These are phyloP conservation scores for Plasmodium ovale DNA, from an alignment of 169 alveolate genomes.

Conservation along the genomic window DNA sequence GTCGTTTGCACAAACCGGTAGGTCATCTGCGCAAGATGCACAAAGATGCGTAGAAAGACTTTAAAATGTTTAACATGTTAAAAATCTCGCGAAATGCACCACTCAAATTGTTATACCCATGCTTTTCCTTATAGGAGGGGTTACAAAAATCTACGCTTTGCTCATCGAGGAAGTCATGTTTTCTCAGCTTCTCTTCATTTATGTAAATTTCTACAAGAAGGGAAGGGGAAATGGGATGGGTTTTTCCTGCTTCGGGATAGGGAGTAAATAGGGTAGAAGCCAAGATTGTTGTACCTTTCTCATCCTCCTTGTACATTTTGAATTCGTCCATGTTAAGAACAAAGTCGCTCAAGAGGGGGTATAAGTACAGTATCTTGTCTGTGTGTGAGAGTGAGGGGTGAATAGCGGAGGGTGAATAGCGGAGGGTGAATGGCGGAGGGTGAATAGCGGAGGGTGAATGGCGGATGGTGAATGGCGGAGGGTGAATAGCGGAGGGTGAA, in stretches of 20 bases:
- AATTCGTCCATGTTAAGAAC: slow-evolving; percentile 38
- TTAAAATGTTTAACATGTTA: no score
- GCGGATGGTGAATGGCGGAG: no score
- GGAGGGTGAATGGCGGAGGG: not conserved
- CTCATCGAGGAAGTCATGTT: not conserved
- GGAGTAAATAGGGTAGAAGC: not conserved
- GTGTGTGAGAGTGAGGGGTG: not conserved
- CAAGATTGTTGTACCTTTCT: not conserved
- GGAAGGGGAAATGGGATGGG: not conserved
- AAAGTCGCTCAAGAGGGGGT: slow-evolving; percentile 28
- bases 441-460: not conserved
- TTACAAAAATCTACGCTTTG: not conserved
- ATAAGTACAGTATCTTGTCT: slow-evolving; percentile 34
- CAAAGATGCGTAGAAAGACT: no score
- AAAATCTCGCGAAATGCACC: no score
- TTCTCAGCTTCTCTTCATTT: slow-evolving; percentile 10
- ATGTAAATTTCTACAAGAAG: slow-evolving; percentile 13
- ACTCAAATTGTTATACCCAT: slow-evolving; percentile 21
- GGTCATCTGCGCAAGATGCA: no score
- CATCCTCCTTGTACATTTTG: not conserved
- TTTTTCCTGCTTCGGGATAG: not conserved
- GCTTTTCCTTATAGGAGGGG: not conserved
- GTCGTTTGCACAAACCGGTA: no score
- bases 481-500: no score
- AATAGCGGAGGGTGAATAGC: not conserved